These are phyloP conservation scores for Gossypium schwendimanii DNA, from an alignment of 441 rosid genomes.

Conservation along the genomic window DNA sequence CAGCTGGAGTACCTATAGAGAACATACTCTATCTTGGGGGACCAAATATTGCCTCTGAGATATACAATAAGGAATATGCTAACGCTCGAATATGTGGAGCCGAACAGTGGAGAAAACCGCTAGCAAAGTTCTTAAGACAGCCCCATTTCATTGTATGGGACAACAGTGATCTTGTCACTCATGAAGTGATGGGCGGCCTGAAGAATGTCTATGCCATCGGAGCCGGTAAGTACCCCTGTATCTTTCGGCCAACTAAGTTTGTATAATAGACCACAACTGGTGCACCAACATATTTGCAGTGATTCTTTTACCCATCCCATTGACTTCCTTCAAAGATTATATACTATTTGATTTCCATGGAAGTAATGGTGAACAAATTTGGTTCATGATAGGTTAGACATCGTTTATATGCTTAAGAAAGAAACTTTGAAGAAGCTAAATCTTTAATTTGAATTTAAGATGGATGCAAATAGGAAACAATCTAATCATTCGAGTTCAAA, in stretches of 20 bases:
- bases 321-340: neutral
- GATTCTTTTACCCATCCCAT: neutral
- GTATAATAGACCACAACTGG: neutral
- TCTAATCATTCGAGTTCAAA: neutral
- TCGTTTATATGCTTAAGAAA: neutral
- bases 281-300: neutral
- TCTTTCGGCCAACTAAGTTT: neutral
- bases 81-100: conserved; percentile 81
- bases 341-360: neutral
- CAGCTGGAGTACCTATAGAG: conserved; percentile 64
- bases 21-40: conserved; percentile 77
- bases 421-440: neutral
- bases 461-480: neutral
- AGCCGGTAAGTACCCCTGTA: conserved; percentile 42
- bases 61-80: conserved; percentile 67
- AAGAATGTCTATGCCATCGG: conserved; percentile 86
- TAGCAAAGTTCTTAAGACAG: conserved; percentile 72
- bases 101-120: conserved; percentile 65
- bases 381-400: neutral
- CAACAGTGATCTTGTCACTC: conserved; percentile 53
- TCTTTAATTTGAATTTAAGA: neutral
- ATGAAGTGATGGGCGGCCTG: conserved; percentile 62
- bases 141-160: conserved; percentile 83
- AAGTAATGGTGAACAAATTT: neutral
- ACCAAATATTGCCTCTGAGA: conserved; percentile 78